Percentiles rank a stretch among this genome's conserved stretches.
phyloP scores from a whole-genome alignment of 345 rosid genomes.

The Raphanus sativus region DNA sequence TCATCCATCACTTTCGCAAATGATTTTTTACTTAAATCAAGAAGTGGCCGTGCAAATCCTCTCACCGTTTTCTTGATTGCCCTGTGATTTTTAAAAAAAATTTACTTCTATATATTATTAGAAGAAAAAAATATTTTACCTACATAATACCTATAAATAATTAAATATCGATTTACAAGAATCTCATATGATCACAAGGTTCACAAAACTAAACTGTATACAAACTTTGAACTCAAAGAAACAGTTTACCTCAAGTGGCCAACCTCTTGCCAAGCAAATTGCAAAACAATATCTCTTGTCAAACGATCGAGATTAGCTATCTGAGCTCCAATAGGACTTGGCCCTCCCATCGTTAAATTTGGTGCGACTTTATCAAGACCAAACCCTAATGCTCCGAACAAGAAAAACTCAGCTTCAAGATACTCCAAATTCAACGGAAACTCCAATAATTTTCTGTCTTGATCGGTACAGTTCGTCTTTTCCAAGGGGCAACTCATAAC shows the following conservation, averaged over 20 bases:
- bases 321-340: constrained; percentile 64
- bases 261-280: constrained; percentile 88
- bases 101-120: background rate
- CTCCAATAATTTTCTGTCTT: constrained; percentile 51
- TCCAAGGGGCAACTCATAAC: constrained; percentile 18
- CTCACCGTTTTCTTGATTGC: constrained; percentile 58
- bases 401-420: constrained; percentile 90
- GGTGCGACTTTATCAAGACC: constrained; percentile 80
- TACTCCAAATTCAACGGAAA: constrained; percentile 86
- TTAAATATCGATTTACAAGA: background rate
- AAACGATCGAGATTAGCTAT: constrained; percentile 59
- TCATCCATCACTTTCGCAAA: constrained; percentile 55
- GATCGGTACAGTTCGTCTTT: constrained; percentile 15
- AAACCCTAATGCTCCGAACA: constrained; percentile 65
- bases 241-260: constrained; percentile 73
- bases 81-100: constrained; percentile 38
- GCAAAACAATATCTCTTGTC: constrained; percentile 59
- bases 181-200: background rate
- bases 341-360: constrained; percentile 63
- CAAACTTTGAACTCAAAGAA: background rate
- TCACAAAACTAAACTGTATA: background rate
- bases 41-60: constrained; percentile 81
- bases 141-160: background rate
- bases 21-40: constrained; percentile 57
- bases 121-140: background rate